These are phyloP conservation scores for Kodamaea plutei DNA, from an alignment of 1,139 yeast species.

Conservation along the genomic window DNA sequence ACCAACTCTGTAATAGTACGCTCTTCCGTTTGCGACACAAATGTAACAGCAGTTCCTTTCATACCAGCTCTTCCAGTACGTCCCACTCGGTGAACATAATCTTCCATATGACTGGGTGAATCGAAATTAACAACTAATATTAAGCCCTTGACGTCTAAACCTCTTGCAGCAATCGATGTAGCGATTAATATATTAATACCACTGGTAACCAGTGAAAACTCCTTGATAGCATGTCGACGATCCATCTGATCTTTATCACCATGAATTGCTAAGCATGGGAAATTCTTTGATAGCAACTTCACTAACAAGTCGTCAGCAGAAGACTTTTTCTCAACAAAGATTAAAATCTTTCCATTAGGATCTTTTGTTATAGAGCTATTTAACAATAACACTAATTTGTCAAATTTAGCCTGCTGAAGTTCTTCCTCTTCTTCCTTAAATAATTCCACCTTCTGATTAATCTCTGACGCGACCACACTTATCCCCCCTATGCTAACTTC, in stretches of 20 bases:
- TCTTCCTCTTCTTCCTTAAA: slow-evolving; percentile 32
- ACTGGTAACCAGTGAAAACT: slow-evolving; percentile 55
- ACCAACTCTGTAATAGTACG: slow-evolving; percentile 69
- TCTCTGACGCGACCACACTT: slow-evolving; percentile 79
- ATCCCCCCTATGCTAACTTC: slow-evolving; percentile 81
- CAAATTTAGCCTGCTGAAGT: slow-evolving; percentile 32
- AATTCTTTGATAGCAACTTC: slow-evolving; percentile 53
- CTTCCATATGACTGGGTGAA: slow-evolving; percentile 90
- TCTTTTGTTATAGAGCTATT: slow-evolving; percentile 34
- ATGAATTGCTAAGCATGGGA: slow-evolving; percentile 67
- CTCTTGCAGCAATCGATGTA: slow-evolving; percentile 93
- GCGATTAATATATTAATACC: slow-evolving; percentile 68
- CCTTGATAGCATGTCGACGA: slow-evolving; percentile 69
- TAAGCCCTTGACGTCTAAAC: slow-evolving; percentile 83
- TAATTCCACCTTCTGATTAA: slow-evolving; percentile 66
- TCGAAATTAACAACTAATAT: slow-evolving; percentile 81
- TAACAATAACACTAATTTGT: slow-evolving; percentile 49
- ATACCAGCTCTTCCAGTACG: slow-evolving; percentile 93
- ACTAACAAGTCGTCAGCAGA: slow-evolving; percentile 69
- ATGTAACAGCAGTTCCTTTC: slow-evolving; percentile 73
- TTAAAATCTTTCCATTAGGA: slow-evolving; percentile 53
- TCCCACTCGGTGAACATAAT: slow-evolving; percentile 94
- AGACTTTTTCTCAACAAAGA: slow-evolving; percentile 86
- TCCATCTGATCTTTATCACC: slow-evolving; percentile 92
- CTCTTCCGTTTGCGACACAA: slow-evolving; percentile 63